phyloP scores from a whole-genome alignment of 371 early-diverging fungal species.

The Capillidium heterosporum region DNA sequence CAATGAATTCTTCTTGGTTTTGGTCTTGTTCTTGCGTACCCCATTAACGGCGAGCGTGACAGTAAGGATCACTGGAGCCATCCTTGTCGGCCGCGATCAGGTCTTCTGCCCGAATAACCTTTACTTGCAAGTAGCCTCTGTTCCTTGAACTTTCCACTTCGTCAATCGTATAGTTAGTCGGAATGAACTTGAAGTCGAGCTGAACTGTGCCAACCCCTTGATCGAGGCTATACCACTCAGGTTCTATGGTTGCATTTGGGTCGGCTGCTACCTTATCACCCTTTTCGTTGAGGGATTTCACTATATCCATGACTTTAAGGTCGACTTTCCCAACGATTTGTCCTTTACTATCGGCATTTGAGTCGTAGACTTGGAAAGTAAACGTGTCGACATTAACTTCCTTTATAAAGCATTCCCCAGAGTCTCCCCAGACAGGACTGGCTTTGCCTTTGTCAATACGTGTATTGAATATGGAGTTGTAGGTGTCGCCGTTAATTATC shows the following conservation, averaged over 20 bases:
- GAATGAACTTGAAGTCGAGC: slow-evolving; percentile 23
- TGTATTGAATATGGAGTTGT: slow-evolving; percentile 11
- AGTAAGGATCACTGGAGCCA: slow-evolving; percentile 72
- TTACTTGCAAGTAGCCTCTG: slow-evolving; percentile 22
- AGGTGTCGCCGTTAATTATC: slow-evolving; percentile 11
- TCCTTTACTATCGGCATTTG: neutral
- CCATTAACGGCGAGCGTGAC: slow-evolving; percentile 52
- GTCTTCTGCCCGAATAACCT: slow-evolving; percentile 15
- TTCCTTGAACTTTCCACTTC: slow-evolving; percentile 21
- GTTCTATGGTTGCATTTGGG: too few species aligned
- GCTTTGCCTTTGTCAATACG: slow-evolving; percentile 13
- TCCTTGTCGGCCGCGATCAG: slow-evolving; percentile 24
- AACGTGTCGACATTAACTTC: slow-evolving; percentile 16
- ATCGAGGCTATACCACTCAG: neutral
- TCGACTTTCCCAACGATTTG: neutral
- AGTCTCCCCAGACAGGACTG: slow-evolving; percentile 21
- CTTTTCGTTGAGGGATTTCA: too few species aligned
- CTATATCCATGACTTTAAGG: too few species aligned
- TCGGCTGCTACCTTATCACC: too few species aligned
- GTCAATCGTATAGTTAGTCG: slow-evolving; percentile 17
- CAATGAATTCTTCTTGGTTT: slow-evolving; percentile 52
- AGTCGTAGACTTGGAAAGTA: slow-evolving; percentile 13
- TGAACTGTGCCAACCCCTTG: slow-evolving; percentile 14
- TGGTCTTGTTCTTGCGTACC: slow-evolving; percentile 56
- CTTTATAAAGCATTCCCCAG: slow-evolving; percentile 17